Base-by-base conservation (phyloP, 1,139 yeast genomes). In the Geotrichum candidum region DNA sequence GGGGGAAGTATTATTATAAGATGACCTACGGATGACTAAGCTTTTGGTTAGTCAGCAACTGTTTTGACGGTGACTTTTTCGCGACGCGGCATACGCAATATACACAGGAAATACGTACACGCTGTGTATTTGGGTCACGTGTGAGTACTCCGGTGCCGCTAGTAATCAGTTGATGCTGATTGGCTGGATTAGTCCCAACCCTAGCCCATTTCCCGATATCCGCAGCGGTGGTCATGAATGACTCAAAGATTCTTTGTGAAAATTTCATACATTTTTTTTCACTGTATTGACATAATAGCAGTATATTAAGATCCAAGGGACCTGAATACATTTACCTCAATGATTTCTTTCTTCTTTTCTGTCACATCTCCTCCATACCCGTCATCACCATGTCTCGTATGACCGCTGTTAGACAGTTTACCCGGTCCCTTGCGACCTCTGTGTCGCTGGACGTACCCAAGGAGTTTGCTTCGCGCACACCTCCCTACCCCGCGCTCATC, bases 401-500 rank as follows among this genome's bases (percentile, higher is more conserved):
- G 46, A 41, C 46, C 18, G 46, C 46, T 41, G 46, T 41, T 41
- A 50, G 52, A 50, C 52, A 50, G 18, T 50, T 50, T 9, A 25
- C 52, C 13, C 29, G 52, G 52, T 60, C 58, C 7, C 35, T 60
- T 51, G 62, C 63, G 4, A 56, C 59, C 15, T 45, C 58, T n/a
- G 58, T 53, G 27, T 18, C 63, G 63, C 13, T 65, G 29, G 55
- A 64, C 90, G 82, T 87, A 22, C 90, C 96, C 3, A 71, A 77
- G 41, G 88, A 85, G 59, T 85, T 75, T 72, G 78, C 78, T 70
- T 77, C 90, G 31, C 82, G 96, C 73, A 83, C 91, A 41, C 98
- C 98, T 7, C 97, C 97, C 22, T 94, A 92, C 73, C 84, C 84
- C 53, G 87, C 87, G 74, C 81, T 94, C 65, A 77, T 89, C 58